Base-by-base conservation (phyloP, 495 filamentous ascomycete species). In the Aspergillus incahuasiensis region DNA sequence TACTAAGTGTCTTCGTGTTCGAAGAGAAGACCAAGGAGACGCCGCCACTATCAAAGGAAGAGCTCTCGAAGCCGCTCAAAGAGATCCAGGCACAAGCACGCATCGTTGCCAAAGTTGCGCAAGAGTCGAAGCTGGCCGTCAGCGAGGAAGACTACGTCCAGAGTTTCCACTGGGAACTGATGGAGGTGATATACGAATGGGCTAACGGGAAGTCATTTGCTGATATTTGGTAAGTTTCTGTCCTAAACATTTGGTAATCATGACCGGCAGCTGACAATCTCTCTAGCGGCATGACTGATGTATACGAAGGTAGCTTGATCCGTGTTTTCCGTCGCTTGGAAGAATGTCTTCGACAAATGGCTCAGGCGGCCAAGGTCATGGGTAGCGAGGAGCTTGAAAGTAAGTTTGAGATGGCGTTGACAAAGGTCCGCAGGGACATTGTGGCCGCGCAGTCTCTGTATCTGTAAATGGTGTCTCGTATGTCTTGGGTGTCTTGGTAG, bases 171-270 rank as follows among this genome's bases (percentile, higher is more conserved):
- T 88, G 80, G 72, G 85, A 96, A 72, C 77, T 98, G 40, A 97
- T 98, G 94, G 90, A 96, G 61, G 92, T 96, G 30, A 90, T 98
- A 24, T 87, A 86, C 67, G 88, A 89, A 15, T 98, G 94, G 94
- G 83, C 89, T n/a, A 84, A 91, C 53, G 95, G 92, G 46, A 88
- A 86, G 60, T 85, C 88, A 5, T 98, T 98, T 74, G 83, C 88
- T n/a, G 83, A 94, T 54, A 96, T 98, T 51, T 97, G 94, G 91
- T 96, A 84, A 57, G 89, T 58, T 15, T 28, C 53, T 40, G 30
- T 15, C 43, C 41, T 40, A 16, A 43, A 43, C 20, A 15, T 22
- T 54, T 25, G 47, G 34, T 20, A 16, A 56, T 53, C 22, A 52
- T 57, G 42, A 60, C 39, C 48, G 43, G 20, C n/a, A 6, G 54